Percentiles rank a stretch among this genome's conserved stretches.
phyloP scores from a whole-genome alignment of 129 eudicot species.

The Centella asiatica region DNA sequence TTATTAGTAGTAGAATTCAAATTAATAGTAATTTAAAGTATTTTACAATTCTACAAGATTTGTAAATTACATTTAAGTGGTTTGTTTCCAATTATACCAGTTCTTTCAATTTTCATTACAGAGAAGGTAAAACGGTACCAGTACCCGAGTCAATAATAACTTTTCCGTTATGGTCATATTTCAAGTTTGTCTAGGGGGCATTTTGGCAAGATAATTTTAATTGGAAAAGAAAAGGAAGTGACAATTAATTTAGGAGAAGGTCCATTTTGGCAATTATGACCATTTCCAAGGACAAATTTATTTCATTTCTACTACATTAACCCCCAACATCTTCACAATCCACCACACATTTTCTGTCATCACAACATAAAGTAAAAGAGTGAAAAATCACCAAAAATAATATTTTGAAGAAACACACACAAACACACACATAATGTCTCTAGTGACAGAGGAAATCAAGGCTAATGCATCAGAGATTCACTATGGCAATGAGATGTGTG shows the following conservation, averaged over 20 bases:
- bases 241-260: neutral
- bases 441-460: slow-evolving; percentile 54
- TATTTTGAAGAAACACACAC: neutral
- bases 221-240: too few relatives aligned
- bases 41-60: too few relatives aligned
- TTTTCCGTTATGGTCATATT: too few relatives aligned
- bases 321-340: neutral
- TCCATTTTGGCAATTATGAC: slow-evolving; percentile 3
- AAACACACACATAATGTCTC: slow-evolving; percentile 35
- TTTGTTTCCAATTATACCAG: too few relatives aligned
- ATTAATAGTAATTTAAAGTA: too few relatives aligned
- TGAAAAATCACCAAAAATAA: neutral
- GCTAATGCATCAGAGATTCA: slow-evolving; percentile 56
- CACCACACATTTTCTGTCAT: neutral
- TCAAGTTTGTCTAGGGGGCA: too few relatives aligned
- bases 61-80: too few relatives aligned
- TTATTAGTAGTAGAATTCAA: too few relatives aligned
- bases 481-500: slow-evolving; percentile 56
- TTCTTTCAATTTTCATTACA: too few relatives aligned
- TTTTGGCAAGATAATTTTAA: too few relatives aligned
- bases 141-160: too few relatives aligned
- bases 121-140: too few relatives aligned
- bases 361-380: neutral
- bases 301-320: slow-evolving; percentile 7
- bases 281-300: slow-evolving; percentile 15